Percentiles rank a stretch among this genome's conserved stretches.
These are phyloP conservation scores for Phytophthora brassicae DNA, from an alignment of 352 stramenopile genomes.

Conservation along the genomic window DNA sequence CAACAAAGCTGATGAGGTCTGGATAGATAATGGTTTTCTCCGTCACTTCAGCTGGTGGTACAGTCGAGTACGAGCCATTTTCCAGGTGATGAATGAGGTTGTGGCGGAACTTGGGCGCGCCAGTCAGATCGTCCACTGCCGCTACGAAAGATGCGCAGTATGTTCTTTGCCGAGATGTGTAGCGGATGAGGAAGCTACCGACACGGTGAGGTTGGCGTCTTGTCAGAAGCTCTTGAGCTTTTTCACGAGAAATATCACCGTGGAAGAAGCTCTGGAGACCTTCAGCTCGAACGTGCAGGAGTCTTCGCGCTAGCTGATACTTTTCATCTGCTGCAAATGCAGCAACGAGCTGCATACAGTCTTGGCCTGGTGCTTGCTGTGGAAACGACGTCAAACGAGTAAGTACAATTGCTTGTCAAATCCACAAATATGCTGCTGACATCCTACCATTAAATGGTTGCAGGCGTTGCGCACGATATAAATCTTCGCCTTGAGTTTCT, in stretches of 20 bases:
- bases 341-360: constrained; percentile 57
- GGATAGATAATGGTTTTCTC: constrained; percentile 54
- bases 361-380: constrained; percentile 56
- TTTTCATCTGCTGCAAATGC: constrained; percentile 62
- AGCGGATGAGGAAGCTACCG: constrained; percentile 78
- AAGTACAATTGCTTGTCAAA: not conserved
- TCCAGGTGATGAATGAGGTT: constrained; percentile 75
- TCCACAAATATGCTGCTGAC: not conserved
- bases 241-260: constrained; percentile 63
- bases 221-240: constrained; percentile 47
- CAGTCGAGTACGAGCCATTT: constrained; percentile 62
- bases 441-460: constrained; percentile 69
- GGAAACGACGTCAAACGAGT: not conserved
- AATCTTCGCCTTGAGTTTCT: constrained; percentile 40
- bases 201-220: constrained; percentile 26
- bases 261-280: constrained; percentile 81
- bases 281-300: constrained; percentile 54
- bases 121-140: constrained; percentile 36
- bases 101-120: constrained; percentile 51
- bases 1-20: constrained; percentile 77
- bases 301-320: constrained; percentile 63
- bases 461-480: constrained; percentile 80
- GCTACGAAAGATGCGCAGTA: constrained; percentile 80
- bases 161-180: constrained; percentile 55
- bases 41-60: constrained; percentile 53